Evolutionary conservation across 2,329 filamentous ascomycete species (phyloP).

Genomic region (Clonostachys rosea): DNA sequence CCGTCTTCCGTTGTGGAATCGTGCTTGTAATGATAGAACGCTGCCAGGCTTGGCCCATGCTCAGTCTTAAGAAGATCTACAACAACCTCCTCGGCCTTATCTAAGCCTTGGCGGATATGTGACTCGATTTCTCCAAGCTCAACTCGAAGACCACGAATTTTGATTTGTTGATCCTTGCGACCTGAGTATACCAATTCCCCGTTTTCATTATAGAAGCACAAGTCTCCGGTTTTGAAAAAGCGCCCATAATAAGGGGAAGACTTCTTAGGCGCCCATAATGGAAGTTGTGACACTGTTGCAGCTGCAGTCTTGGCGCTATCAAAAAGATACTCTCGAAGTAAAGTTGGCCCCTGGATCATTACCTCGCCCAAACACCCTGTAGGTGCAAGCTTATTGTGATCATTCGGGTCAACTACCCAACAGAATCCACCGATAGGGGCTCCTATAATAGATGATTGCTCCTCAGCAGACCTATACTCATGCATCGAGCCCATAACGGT

Average conservation of each 20-base stretch:
- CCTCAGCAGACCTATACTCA: background rate
- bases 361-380: constrained; percentile 7
- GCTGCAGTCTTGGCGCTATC: constrained; percentile 15
- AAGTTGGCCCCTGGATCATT: constrained; percentile 17
- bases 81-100: background rate
- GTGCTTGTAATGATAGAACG: constrained; percentile 1
- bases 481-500: constrained; percentile 3
- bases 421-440: constrained; percentile 4
- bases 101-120: background rate
- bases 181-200: constrained; percentile 35
- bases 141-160: constrained; percentile 48
- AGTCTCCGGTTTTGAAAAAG: constrained; percentile 7
- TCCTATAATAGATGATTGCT: constrained; percentile 3
- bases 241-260: background rate
- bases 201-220: constrained; percentile 13
- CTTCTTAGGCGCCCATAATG: background rate
- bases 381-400: constrained; percentile 2
- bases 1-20: too few relatives aligned
- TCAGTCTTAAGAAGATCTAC: constrained; percentile 1
- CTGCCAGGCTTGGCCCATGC: background rate
- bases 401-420: constrained; percentile 5
- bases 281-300: constrained; percentile 1
- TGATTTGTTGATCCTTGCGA: constrained; percentile 50
- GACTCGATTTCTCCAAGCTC: constrained; percentile 27
- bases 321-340: constrained; percentile 43